Conservation (phyloP, 1,284 basidiomycete genomes). For the Heterobasidion parviporum region DNA sequence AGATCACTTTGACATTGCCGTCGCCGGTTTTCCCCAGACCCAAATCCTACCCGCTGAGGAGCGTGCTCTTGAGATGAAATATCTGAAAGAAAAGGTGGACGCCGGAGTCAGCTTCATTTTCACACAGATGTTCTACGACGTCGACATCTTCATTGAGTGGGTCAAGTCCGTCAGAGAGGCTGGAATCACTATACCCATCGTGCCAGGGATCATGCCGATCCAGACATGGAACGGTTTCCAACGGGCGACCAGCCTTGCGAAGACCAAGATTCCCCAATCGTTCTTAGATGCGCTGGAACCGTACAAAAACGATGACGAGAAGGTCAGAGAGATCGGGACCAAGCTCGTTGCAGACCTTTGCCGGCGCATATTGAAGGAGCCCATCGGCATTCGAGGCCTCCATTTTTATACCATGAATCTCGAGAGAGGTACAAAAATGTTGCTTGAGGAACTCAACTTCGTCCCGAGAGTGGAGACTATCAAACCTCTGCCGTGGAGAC, state of each 20-base stretch:
- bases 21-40: conserved; percentile 85
- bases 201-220: conserved; percentile 95
- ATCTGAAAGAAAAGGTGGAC: conserved; percentile 83
- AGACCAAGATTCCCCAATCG: conserved; percentile 74
- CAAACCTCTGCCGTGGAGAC: conserved; percentile 89
- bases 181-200: conserved; percentile 90
- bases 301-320: conserved; percentile 87
- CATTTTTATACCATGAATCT: conserved; percentile 99
- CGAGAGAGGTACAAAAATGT: conserved; percentile 90
- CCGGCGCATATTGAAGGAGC: conserved; percentile 66
- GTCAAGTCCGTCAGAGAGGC: conserved; percentile 75
- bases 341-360: conserved; percentile 88
- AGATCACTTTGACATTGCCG: conserved; percentile 92
- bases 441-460: conserved; percentile 82
- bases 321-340: conserved; percentile 83
- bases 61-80: conserved; percentile 77
- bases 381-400: conserved; percentile 77
- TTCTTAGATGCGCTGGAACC: conserved; percentile 83
- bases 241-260: conserved; percentile 85
- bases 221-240: conserved; percentile 98
- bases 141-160: conserved; percentile 80
- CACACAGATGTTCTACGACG: conserved; percentile 95
- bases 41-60: conserved; percentile 62
- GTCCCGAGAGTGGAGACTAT: conserved; percentile 82
- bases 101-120: conserved; percentile 88